A percentile compares a stretch with the other conserved stretches of the same genome.
phyloP scores from a whole-genome alignment of 768 basidiomycete genomes.

The Coprinopsis strossmayeri region DNA sequence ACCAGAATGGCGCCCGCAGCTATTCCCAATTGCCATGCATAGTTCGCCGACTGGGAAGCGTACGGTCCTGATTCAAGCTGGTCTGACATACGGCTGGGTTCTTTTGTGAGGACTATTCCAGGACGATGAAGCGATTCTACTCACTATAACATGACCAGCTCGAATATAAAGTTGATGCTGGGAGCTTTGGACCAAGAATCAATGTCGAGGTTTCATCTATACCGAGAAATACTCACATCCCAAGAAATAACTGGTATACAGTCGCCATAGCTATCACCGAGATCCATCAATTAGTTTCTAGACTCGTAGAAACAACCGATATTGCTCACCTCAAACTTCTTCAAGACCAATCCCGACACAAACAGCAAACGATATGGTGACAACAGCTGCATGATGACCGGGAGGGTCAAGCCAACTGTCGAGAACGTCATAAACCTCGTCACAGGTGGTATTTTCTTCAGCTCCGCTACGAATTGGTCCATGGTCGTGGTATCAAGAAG shows the following conservation, averaged over 20 bases:
- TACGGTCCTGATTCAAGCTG: constrained; percentile 61
- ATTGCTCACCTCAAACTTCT: constrained; percentile 45
- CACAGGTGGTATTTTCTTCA: constrained; percentile 79
- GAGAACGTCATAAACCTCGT: constrained; percentile 66
- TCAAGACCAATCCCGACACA: constrained; percentile 34
- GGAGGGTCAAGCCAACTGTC: constrained; percentile 51
- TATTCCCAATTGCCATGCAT: constrained; percentile 67
- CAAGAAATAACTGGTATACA: constrained; percentile 68
- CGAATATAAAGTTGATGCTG: constrained; percentile 32
- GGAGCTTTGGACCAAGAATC: constrained; percentile 4
- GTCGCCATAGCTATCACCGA: constrained; percentile 58
- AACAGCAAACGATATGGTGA: constrained; percentile 51
- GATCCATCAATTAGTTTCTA: neutral
- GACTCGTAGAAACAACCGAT: neutral
- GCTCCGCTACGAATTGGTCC: constrained; percentile 48
- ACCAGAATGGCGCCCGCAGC: constrained; percentile 56
- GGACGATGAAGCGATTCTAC: too few species aligned
- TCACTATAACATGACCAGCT: constrained; percentile 68
- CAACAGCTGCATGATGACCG: constrained; percentile 49
- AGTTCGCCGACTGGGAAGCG: constrained; percentile 56
- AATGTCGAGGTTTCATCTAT: neutral
- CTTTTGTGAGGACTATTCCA: neutral
- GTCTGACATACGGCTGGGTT: constrained; percentile 53
- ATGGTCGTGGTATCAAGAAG: constrained; percentile 20
- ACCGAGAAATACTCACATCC: constrained; percentile 28